Evolutionary conservation across 306 rosid species (phyloP), one percentile per base, ranked within the genome.

Genomic region (Hippophae tibetana): DNA sequence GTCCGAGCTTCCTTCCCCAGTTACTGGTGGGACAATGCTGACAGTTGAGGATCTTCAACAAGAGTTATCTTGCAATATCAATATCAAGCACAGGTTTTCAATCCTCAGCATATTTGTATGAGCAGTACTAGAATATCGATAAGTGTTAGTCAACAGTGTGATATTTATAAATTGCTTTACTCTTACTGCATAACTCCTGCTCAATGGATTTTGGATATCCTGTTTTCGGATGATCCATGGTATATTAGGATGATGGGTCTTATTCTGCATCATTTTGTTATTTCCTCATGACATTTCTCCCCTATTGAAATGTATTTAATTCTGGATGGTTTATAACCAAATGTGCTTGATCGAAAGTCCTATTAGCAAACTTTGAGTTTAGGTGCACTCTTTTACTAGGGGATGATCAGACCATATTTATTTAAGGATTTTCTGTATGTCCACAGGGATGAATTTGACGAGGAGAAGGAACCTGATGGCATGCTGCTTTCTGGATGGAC

Each of bases 401-500:
- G 38, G 5, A 31, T 31, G 5, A 31, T 31, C 4, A 4, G 5
- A 13, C 31, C 5, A 1, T 47, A 7, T 48, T 63, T 52, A 11
- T 2, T 10, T 18, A n/a, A 59, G 54, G 38, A 26, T 68, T 59
- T 5, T 41, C 48, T 65, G 64, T 38, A 27, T 10, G 11, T 75
- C 42, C 67, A 14, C 78, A 93, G 99, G 66, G 97, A 89, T 71
- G 99, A 86, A 63, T 93, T 93, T 60, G 97, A 93, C 42, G 97
- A 88, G 74, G 99, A 93, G 82, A 88, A 93, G 75, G 99, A 93
- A 76, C 95, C 99, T 26, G 97, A 93, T 68, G 95, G 85, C 51
- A 80, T 93, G 95, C 79, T 93, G 70, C 94, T 93, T 57, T 68
- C 81, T 43, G 99, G 99, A 70, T 93, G 95, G 97, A 81, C 76